Conservation (phyloP, 2,329 filamentous ascomycete genomes). For the Trichoderma citrinoviride region DNA sequence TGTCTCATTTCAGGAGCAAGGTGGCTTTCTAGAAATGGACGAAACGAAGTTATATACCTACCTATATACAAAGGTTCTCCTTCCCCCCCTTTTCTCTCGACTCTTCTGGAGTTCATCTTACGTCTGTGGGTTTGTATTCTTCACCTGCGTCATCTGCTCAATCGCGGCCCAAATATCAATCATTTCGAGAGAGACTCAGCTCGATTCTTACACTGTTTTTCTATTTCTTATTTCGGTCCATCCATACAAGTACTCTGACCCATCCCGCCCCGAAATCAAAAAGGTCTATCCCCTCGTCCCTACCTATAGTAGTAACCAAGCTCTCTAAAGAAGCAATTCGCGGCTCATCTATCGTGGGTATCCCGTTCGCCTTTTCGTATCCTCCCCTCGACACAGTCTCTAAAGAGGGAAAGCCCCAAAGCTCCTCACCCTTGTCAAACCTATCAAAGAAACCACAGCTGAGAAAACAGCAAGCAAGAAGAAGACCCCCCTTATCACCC, state of each 20-base stretch:
- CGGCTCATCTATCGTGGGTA: background rate
- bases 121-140: too few species aligned
- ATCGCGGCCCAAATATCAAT: too few species aligned
- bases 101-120: background rate
- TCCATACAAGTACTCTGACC: background rate
- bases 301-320: background rate
- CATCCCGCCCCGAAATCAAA: background rate
- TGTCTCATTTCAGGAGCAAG: constrained; percentile 12
- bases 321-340: background rate
- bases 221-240: background rate
- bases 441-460: background rate
- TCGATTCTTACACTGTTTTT: background rate
- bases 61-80: background rate
- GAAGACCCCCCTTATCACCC: accelerated
- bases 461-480: background rate
- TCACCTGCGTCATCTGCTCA: too few species aligned
- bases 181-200: too few species aligned
- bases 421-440: background rate
- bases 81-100: background rate
- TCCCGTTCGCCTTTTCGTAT: background rate
- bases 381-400: background rate
- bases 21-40: background rate
- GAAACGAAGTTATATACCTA: background rate
- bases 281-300: background rate
- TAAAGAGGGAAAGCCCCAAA: background rate